Evolutionary conservation across 257 asterid genomes (phyloP).

Genomic region (Verbascum thapsus): DNA sequence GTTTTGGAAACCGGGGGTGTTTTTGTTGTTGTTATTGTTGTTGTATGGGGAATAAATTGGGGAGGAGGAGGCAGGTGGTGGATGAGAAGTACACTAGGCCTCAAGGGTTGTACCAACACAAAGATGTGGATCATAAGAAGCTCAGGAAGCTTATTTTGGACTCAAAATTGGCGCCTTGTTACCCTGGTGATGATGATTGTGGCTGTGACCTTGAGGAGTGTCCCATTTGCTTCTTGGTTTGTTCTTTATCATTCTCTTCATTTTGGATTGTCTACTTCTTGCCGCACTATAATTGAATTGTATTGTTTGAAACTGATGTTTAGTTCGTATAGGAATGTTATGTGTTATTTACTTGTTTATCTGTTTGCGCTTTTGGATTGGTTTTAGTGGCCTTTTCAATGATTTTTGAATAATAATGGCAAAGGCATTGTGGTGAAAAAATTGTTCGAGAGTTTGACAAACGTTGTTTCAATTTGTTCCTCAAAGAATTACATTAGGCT

Average conservation of each 20-base stretch:
- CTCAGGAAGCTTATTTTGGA: conserved; percentile 89
- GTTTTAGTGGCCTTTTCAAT: not conserved
- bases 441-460: conserved; percentile 19
- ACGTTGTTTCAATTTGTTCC: not conserved
- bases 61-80: conserved; percentile 91
- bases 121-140: conserved; percentile 97
- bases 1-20: conserved; percentile 29
- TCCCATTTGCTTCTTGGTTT: conserved; percentile 99
- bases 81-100: conserved; percentile 99
- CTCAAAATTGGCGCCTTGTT: conserved; percentile 97
- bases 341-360: not conserved
- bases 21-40: conserved; percentile 18
- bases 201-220: conserved; percentile 88
- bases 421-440: not conserved
- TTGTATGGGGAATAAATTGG: conserved; percentile 95
- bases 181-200: conserved; percentile 92
- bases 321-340: not conserved
- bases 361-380: not conserved
- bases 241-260: conserved; percentile 24
- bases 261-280: not conserved
- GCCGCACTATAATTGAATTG: not conserved
- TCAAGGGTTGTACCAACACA: conserved; percentile 96
- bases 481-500: not conserved
- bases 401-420: conserved; percentile 14
- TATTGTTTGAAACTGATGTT: not conserved